phyloP scores from a whole-genome alignment of 768 basidiomycete species.

The Leucocoprinus leucothites region DNA sequence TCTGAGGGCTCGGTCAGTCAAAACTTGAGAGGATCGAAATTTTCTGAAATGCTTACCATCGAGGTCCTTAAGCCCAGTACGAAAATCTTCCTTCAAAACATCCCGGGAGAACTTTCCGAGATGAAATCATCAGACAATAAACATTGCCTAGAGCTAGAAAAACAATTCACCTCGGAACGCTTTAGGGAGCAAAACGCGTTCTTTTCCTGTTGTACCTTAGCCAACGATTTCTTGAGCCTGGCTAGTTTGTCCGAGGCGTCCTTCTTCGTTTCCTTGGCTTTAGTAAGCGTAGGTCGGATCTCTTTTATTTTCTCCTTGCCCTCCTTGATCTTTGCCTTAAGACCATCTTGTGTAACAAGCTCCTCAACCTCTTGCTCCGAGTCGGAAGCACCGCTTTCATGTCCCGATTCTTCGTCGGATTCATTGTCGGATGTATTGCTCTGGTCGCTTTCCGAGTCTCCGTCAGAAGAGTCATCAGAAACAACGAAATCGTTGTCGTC shows the following conservation, averaged over 20 bases:
- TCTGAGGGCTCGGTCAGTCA: slow-evolving; percentile 28
- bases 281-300: slow-evolving; percentile 32
- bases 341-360: slow-evolving; percentile 37
- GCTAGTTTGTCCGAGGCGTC: slow-evolving; percentile 30
- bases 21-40: background rate
- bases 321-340: slow-evolving; percentile 44
- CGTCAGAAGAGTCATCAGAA: slow-evolving; percentile 31
- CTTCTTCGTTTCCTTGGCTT: slow-evolving; percentile 34
- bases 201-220: slow-evolving; percentile 52
- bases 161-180: slow-evolving; percentile 45
- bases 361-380: slow-evolving; percentile 19
- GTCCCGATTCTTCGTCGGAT: slow-evolving; percentile 24
- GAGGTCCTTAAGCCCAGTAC: slow-evolving; percentile 53
- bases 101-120: slow-evolving; percentile 46
- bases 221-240: slow-evolving; percentile 37
- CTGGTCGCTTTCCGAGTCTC: slow-evolving; percentile 11
- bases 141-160: background rate
- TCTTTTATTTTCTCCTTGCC: slow-evolving; percentile 38
- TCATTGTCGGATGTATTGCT: slow-evolving; percentile 18
- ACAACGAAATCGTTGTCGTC: slow-evolving; percentile 29
- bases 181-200: slow-evolving; percentile 60
- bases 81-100: slow-evolving; percentile 58
- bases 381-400: slow-evolving; percentile 20
- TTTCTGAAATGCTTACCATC: slow-evolving; percentile 37
- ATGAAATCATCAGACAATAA: slow-evolving; percentile 10